These are phyloP conservation scores for Neurospora sp. DNA, from an alignment of 495 filamentous ascomycete genomes.

Conservation along the genomic window DNA sequence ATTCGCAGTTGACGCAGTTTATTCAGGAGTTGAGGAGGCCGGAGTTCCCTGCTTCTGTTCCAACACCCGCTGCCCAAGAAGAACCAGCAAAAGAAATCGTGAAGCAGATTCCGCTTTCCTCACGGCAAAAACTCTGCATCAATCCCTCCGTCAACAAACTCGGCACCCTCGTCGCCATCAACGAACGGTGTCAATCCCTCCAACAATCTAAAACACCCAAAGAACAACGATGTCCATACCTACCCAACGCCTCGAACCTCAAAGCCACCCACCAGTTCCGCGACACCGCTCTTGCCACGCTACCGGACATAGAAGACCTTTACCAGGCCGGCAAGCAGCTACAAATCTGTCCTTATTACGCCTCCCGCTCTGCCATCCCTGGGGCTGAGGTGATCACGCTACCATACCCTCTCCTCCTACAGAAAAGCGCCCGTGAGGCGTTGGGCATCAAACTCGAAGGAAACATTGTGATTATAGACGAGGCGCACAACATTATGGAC, in stretches of 20 bases:
- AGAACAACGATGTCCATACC: slow-evolving; percentile 48
- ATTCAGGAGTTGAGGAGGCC: slow-evolving; percentile 83
- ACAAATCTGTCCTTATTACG: slow-evolving; percentile 91
- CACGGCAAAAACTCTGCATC: slow-evolving; percentile 87
- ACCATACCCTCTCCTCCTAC: slow-evolving; percentile 84
- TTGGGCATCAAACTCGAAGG: slow-evolving; percentile 75
- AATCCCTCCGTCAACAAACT: slow-evolving; percentile 70
- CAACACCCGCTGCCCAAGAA: slow-evolving; percentile 13
- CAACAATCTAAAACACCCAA: slow-evolving; percentile 61
- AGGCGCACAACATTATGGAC: slow-evolving; percentile 97
- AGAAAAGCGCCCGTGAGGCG: slow-evolving; percentile 81
- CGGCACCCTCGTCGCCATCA: slow-evolving; percentile 70
- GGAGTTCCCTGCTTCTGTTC: slow-evolving; percentile 51
- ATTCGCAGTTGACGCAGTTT: slow-evolving; percentile 91
- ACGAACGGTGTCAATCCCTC: slow-evolving; percentile 86
- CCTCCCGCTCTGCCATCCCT: slow-evolving; percentile 70
- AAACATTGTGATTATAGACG: slow-evolving; percentile 88
- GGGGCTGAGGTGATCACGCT: slow-evolving; percentile 89
- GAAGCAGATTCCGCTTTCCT: slow-evolving; percentile 83
- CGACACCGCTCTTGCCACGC: slow-evolving; percentile 74
- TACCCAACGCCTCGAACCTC: slow-evolving; percentile 69
- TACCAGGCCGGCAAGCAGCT: slow-evolving; percentile 65
- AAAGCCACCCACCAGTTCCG: slow-evolving; percentile 66
- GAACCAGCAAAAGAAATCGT: slow-evolving; percentile 47
- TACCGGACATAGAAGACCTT: slow-evolving; percentile 92